Base-by-base conservation (phyloP, 345 rosid species). In the Salix suchowensis region DNA sequence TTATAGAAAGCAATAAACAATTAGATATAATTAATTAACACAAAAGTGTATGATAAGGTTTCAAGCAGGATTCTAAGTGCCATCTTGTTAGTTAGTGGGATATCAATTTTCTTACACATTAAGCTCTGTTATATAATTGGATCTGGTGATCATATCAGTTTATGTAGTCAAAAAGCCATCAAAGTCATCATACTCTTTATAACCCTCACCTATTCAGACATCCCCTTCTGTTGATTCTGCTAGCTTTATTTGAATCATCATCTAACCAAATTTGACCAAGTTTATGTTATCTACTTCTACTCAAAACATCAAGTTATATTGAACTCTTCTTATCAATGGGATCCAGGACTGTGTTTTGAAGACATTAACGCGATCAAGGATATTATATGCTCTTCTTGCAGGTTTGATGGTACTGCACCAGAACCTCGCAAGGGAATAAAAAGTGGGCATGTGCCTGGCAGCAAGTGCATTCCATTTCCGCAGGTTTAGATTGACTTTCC, bases 361-460 rank as follows among this genome's bases (percentile, higher is more conserved):
- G 12, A 36, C 10, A 67, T 21, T 18, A 21, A 8, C 36, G 6
- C 11, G 15, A 37, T 42, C 14, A 4, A 67, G 70, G 28, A 9
- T 13, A 5, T 36, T 36, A 21, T 71, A 9, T 71, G 7, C 34
- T 24, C 34, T 19, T 74, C 6, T 36, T 78, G 76, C 88, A 96
- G 99, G 86, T 96, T 96, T 86, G 96, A 94, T 37, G 99, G 99
- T 50, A 73, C 88, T 79, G 97, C 89, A 37, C 92, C 94, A 12
- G 99, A 96, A 78, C 98, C 96, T 32, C 92, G 99, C 26, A 94
- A 94, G 79, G 98, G 97, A 77, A 84, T 94, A 77, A 90, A 88
- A 70, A 91, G 99, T 52, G 99, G 99, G 72, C 98, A 96, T 85
- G 88, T 96, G 42, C 98, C 99, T 71, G 95, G 94, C 58, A 94